Evolutionary conservation across 164 flowering plant species (phyloP).

Genomic region (Houttuynia cordata): DNA sequence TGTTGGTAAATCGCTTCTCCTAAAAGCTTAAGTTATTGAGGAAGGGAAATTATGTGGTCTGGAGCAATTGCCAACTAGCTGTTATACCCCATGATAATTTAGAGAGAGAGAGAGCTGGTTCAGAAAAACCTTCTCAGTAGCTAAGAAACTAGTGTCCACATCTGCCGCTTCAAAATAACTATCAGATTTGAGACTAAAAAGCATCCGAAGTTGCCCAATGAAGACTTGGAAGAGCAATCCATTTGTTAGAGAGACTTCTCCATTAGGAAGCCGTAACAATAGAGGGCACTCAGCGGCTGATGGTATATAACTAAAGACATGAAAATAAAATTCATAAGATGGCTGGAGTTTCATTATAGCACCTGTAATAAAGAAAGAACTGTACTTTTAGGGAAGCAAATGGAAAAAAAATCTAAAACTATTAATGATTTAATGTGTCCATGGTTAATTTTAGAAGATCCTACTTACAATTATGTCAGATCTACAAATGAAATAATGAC

Average conservation of each 20-base stretch:
- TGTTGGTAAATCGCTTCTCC: too few species aligned
- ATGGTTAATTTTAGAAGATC: too few species aligned
- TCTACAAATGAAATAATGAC: too few species aligned
- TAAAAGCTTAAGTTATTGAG: too few species aligned
- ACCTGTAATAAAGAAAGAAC: background rate
- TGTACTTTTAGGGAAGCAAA: background rate
- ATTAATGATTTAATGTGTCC: background rate
- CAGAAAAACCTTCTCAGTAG: constrained; percentile 82
- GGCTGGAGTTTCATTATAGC: background rate
- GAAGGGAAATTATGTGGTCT: too few species aligned
- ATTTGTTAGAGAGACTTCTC: constrained; percentile 68
- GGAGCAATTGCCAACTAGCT: too few species aligned
- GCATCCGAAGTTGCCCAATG: constrained; percentile 84
- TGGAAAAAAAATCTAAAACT: background rate
- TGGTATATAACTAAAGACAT: constrained; percentile 66
- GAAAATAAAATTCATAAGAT: background rate
- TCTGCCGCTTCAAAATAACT: constrained; percentile 27
- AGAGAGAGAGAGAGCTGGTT: constrained; percentile 9
- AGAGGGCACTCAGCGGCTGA: constrained; percentile 90
- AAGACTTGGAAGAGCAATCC: constrained; percentile 69
- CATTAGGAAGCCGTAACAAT: constrained; percentile 60
- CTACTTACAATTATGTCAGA: too few species aligned
- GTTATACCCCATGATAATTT: too few species aligned
- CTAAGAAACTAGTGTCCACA: constrained; percentile 34
- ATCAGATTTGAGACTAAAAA: constrained; percentile 72